Percentiles rank a stretch among this genome's conserved stretches.
Conservation (phyloP, 768 basidiomycete genomes). For the Tulasnella sp. region DNA sequence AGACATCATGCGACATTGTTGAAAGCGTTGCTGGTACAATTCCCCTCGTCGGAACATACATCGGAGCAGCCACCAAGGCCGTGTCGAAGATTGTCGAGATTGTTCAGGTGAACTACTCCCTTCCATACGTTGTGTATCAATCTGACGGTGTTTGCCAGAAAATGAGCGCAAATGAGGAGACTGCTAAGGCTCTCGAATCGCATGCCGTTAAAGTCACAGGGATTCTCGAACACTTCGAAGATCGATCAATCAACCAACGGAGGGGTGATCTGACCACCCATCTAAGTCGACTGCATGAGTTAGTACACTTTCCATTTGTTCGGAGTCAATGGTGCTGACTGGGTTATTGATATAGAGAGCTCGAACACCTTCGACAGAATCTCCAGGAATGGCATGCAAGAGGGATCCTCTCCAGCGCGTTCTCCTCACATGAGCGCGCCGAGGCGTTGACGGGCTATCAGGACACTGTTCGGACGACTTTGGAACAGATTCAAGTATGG, state of each 20-base stretch:
- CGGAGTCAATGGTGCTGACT: not conserved
- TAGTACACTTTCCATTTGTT: not conserved
- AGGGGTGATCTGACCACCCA: not conserved
- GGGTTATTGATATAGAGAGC: not conserved
- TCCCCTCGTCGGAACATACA: not conserved
- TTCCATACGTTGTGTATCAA: not conserved
- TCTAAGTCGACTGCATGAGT: not conserved
- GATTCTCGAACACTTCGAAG: not conserved
- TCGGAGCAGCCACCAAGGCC: not conserved
- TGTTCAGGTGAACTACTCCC: not conserved
- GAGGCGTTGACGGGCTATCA: not conserved
- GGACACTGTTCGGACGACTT: not conserved
- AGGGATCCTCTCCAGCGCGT: not conserved
- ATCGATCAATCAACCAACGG: not conserved
- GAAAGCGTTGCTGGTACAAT: not conserved
- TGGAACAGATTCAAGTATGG: not conserved
- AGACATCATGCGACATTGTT: not conserved
- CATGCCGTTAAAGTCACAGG: not conserved
- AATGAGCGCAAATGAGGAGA: not conserved
- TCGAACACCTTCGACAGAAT: not conserved
- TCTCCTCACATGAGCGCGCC: not conserved
- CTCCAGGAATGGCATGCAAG: not conserved
- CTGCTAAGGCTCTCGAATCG: not conserved
- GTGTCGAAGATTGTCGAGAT: not conserved
- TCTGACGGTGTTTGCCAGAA: not conserved